These are phyloP conservation scores for Dryadomyces quercivorus DNA, from an alignment of 2,329 filamentous ascomycete genomes.

Conservation along the genomic window DNA sequence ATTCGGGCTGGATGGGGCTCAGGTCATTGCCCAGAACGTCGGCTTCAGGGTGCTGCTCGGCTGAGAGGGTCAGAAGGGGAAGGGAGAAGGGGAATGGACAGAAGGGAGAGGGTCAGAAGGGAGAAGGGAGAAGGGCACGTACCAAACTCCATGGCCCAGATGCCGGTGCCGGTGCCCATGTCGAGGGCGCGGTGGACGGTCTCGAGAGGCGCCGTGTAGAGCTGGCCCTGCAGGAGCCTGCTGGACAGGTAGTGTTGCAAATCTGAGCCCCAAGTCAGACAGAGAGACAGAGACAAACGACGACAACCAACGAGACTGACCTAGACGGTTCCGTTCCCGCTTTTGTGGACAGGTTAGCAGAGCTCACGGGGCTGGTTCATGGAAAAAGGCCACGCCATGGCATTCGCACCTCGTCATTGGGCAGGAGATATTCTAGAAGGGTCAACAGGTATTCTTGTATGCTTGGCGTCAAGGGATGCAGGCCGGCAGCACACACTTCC, in stretches of 20 bases:
- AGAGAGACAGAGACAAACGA: neutral
- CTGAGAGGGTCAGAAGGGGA: neutral
- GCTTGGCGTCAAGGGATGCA: no score
- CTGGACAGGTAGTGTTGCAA: slow-evolving; percentile 22
- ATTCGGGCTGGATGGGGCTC: slow-evolving; percentile 51
- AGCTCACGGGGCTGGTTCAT: no score
- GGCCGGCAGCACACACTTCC: slow-evolving; percentile 1
- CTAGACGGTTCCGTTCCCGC: slow-evolving; percentile 14
- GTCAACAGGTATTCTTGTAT: neutral
- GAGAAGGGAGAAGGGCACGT: neutral
- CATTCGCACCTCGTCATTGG: slow-evolving; percentile 11
- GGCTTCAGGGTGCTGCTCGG: slow-evolving; percentile 18
- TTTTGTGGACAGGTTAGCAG: slow-evolving; percentile 1
- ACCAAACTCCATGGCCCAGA: slow-evolving; percentile 46
- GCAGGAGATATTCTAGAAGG: slow-evolving; percentile 10
- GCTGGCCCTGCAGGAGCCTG: slow-evolving; percentile 27
- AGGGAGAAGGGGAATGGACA: no score
- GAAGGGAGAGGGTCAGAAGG: no score
- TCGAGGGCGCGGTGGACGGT: slow-evolving; percentile 22
- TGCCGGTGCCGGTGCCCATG: slow-evolving; percentile 39
- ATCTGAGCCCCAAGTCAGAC: slow-evolving; percentile 15
- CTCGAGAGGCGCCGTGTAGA: slow-evolving; percentile 32
- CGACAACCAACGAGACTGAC: slow-evolving; percentile 6
- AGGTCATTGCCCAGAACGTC: slow-evolving; percentile 52
- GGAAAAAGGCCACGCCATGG: neutral